phyloP scores from a whole-genome alignment of 257 asterid species.

The Cruciata laevipes region DNA sequence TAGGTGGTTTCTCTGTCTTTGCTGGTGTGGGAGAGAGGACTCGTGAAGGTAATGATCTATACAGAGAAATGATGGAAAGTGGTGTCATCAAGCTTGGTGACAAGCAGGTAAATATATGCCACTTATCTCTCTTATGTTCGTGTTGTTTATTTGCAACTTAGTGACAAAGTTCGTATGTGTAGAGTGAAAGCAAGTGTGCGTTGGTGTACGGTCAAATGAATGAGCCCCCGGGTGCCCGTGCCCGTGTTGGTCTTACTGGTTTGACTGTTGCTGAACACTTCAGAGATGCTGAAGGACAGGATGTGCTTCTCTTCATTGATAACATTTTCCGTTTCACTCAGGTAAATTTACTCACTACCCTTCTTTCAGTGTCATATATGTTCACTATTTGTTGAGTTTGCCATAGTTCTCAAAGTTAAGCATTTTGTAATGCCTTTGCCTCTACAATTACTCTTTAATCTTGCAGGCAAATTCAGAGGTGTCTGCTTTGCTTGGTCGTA shows the following conservation, averaged over 20 bases:
- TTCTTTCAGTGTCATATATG: not conserved
- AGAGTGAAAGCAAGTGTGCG: constrained; percentile 96
- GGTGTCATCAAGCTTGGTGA: constrained; percentile 99
- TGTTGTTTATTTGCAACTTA: not conserved
- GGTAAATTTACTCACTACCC: constrained; percentile 26
- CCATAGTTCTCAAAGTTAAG: not conserved
- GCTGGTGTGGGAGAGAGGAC: constrained; percentile 99
- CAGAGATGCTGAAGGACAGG: constrained; percentile 99
- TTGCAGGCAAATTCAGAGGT: constrained; percentile 95
- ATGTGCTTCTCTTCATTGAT: constrained; percentile 97
- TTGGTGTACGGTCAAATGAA: constrained; percentile 99
- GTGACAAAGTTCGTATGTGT: not conserved
- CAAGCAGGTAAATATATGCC: constrained; percentile 53
- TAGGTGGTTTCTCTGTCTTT: constrained; percentile 98
- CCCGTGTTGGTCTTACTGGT: constrained; percentile 99
- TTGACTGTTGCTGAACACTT: constrained; percentile 98
- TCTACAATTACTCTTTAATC: not conserved
- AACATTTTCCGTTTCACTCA: constrained; percentile 97
- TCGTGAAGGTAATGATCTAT: constrained; percentile 96
- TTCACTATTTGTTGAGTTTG: not conserved
- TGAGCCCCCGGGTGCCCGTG: constrained; percentile 99
- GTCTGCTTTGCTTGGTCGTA: constrained; percentile 99
- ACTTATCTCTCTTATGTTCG: not conserved
- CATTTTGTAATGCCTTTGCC: not conserved
- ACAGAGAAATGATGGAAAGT: constrained; percentile 99